A percentile compares a stretch with the other conserved stretches of the same genome.
Conservation (phyloP, 495 filamentous ascomycete genomes). For the Xylaria intraflava region DNA sequence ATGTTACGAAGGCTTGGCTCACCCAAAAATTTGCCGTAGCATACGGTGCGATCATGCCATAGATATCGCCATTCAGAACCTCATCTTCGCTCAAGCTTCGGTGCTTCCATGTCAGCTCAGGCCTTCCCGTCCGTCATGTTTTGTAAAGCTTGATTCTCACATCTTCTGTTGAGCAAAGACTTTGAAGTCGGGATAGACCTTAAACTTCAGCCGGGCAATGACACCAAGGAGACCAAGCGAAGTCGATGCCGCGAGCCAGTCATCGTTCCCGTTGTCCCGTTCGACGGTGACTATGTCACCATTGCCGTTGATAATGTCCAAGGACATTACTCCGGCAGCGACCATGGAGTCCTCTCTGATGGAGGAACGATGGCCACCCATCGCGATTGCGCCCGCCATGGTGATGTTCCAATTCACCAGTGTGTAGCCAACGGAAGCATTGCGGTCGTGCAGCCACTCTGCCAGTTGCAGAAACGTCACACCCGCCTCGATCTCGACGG, state of each 20-base stretch:
- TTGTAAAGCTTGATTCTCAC: conserved; percentile 19
- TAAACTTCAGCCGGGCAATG: conserved; percentile 41
- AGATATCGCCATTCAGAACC: conserved; percentile 42
- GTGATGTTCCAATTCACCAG: conserved; percentile 49
- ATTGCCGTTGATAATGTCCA: conserved; percentile 43
- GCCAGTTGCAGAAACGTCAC: conserved; percentile 47
- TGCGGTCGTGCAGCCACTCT: conserved; percentile 38
- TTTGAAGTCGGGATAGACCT: conserved; percentile 42
- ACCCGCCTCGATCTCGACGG: conserved; percentile 42
- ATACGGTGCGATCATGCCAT: conserved; percentile 42
- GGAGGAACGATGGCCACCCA: conserved; percentile 44
- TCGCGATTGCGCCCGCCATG: conserved; percentile 43
- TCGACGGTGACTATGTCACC: conserved; percentile 36
- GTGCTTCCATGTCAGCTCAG: conserved; percentile 2
- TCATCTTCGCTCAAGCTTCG: conserved; percentile 37
- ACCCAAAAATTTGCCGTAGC: conserved; percentile 46
- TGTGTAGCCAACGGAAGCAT: conserved; percentile 42
- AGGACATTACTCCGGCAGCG: conserved; percentile 39
- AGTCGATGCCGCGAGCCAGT: conserved; percentile 45
- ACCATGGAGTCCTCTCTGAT: conserved; percentile 46
- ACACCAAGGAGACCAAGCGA: conserved; percentile 40
- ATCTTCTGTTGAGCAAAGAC: conserved; percentile 42
- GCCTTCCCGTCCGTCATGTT: background rate
- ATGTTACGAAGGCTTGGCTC: background rate
- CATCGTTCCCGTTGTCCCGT: conserved; percentile 34